phyloP scores from a whole-genome alignment of 169 alveolate species.

The Cryptosporidium meleagridis region DNA sequence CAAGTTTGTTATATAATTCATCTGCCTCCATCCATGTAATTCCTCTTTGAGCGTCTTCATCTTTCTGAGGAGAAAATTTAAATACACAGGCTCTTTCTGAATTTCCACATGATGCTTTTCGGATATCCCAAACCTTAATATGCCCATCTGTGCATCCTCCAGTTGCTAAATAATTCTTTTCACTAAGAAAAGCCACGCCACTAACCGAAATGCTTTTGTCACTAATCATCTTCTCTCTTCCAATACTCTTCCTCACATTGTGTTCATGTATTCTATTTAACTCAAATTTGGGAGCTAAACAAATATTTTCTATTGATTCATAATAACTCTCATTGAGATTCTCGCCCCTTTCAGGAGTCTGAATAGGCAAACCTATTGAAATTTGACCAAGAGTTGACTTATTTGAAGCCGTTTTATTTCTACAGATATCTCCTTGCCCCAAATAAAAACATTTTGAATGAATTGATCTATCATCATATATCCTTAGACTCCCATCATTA shows the following conservation, averaged over 20 bases:
- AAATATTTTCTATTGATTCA: constrained; percentile 4
- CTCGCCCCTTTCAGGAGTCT: neutral
- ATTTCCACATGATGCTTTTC: constrained; percentile 15
- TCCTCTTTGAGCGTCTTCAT: constrained; percentile 34
- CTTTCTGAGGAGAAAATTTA: constrained; percentile 28
- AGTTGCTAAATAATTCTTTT: constrained; percentile 25
- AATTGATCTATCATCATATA: constrained; percentile 38
- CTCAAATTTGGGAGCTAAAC: constrained; percentile 34
- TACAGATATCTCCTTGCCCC: neutral
- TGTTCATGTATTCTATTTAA: constrained; percentile 42
- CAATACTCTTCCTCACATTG: neutral
- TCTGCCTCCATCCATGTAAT: constrained; percentile 65
- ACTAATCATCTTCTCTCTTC: constrained; percentile 26
- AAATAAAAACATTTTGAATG: neutral
- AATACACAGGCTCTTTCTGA: neutral
- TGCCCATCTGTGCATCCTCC: constrained; percentile 57
- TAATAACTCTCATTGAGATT: neutral
- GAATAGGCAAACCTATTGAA: neutral
- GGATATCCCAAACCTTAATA: constrained; percentile 54
- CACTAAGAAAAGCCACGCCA: constrained; percentile 51
- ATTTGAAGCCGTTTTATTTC: neutral
- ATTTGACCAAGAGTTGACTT: neutral
- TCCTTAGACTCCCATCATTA: constrained; percentile 50
- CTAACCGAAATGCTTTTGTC: constrained; percentile 45
- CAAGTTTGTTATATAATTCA: constrained; percentile 29